Evolutionary conservation across 495 filamentous ascomycete genomes (phyloP), one percentile per base, ranked within the genome.

Genomic region (Jackrogersella multiformis): DNA sequence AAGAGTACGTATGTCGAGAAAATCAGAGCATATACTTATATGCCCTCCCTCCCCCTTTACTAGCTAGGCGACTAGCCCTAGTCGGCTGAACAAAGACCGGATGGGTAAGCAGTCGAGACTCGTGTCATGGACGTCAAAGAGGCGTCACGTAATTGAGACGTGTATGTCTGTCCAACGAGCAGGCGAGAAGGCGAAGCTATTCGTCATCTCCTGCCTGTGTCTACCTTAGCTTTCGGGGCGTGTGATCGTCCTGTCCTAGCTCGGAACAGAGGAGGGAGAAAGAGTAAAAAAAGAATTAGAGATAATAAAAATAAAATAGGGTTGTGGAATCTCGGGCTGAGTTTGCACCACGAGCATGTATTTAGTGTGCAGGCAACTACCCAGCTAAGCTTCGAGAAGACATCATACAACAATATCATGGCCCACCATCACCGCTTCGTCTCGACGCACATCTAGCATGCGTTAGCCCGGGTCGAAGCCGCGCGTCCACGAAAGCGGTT

Each of bases 21-120:
- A 56, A 56, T 51, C 23, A 67, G 16, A 61, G 52, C 28, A 53
- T 67, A 58, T 62, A 68, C 57, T 62, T 68, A 68, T 68, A 68
- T 66, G 56, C 34, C 32, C 41, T 38, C 32, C 20, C 41, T 13
- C 0, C 48, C n/a, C 39, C 13, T 42, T n/a, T 20, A 15, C 10
- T 15, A 39, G n/a, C 13, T 26, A 34, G 16, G 13, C 24, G n/a
- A 23, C 30, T 15, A 36, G 24, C 41, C 32, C 30, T 1, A 4
- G 42, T 61, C 55, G 28, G 65, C 65, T 32, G 58, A 58, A 68
- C 45, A 68, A 68, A 68, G 58, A 62, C 65, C 57, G 65, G 65
- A 68, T 23, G 65, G 58, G n/a, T 39, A 26, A 53, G 58, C 53
- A 57, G 53, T 62, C 21, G 53, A 64, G 60, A 63, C 46, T 58